Evolutionary conservation across 768 basidiomycete genomes (phyloP).

Genomic region (Cytidiella melzeri): DNA sequence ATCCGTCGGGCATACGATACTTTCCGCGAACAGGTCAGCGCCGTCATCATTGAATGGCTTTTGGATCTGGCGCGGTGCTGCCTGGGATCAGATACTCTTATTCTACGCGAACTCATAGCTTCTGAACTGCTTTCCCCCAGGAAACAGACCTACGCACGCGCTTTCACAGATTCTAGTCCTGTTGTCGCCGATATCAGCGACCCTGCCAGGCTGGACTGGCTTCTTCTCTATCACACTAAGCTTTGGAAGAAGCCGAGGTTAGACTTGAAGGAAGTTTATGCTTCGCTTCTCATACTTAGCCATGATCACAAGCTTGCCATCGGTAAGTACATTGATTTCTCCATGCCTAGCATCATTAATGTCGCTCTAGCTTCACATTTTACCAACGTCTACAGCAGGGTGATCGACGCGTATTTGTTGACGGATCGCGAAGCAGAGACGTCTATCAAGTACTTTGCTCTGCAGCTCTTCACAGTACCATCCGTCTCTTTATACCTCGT

Average conservation of each 20-base stretch:
- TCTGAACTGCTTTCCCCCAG: slow-evolving; percentile 61
- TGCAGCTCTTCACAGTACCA: slow-evolving; percentile 91
- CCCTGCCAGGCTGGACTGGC: slow-evolving; percentile 62
- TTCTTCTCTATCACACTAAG: slow-evolving; percentile 76
- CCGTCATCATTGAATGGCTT: slow-evolving; percentile 83
- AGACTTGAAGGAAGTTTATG: slow-evolving; percentile 78
- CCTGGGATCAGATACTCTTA: slow-evolving; percentile 57
- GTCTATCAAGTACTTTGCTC: slow-evolving; percentile 87
- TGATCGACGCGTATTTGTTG: slow-evolving; percentile 88
- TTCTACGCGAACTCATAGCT: slow-evolving; percentile 69
- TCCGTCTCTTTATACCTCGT: slow-evolving; percentile 79
- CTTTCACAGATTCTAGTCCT: slow-evolving; percentile 33
- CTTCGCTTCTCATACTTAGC: slow-evolving; percentile 64
- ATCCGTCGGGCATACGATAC: slow-evolving; percentile 83
- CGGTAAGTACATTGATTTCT: slow-evolving; percentile 42
- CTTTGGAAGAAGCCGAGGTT: slow-evolving; percentile 83
- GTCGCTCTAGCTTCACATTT: slow-evolving; percentile 64
- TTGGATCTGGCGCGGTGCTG: slow-evolving; percentile 72
- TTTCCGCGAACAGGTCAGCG: slow-evolving; percentile 80
- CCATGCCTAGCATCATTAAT: slow-evolving; percentile 1
- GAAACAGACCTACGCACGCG: slow-evolving; percentile 27
- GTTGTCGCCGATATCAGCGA: slow-evolving; percentile 33
- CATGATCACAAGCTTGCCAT: slow-evolving; percentile 71
- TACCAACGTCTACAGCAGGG: slow-evolving; percentile 74
- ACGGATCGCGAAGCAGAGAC: slow-evolving; percentile 93